Evolutionary conservation across 139 green algal genomes (phyloP).

Genomic region (Closterium sp.): DNA sequence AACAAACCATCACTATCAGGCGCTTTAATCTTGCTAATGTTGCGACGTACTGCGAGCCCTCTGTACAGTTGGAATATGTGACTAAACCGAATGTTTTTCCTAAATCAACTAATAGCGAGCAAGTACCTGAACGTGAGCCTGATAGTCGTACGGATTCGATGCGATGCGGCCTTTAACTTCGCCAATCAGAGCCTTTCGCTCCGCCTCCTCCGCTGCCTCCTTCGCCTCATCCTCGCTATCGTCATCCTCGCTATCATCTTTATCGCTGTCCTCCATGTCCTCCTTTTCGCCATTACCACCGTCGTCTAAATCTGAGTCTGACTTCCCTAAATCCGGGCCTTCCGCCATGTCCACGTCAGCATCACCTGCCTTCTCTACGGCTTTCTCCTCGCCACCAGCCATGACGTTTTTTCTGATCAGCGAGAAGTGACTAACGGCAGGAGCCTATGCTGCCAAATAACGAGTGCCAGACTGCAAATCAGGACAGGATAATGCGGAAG

Average conservation of each 20-base stretch:
- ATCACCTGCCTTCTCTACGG: not conserved
- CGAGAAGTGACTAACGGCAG: no score
- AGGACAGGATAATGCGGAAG: no score
- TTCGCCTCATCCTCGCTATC: conserved; percentile 31
- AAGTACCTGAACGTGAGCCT: conserved; percentile 36
- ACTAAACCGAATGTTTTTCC: not conserved
- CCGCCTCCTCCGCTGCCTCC: conserved; percentile 24
- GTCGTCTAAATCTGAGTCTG: not conserved
- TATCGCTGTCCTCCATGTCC: not conserved
- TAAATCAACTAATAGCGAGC: not conserved
- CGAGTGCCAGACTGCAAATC: not conserved
- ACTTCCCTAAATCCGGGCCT: not conserved
- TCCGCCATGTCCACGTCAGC: not conserved
- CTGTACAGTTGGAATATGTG: no score
- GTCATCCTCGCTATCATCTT: conserved; percentile 15
- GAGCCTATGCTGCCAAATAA: no score
- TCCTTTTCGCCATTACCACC: not conserved
- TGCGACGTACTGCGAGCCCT: no score
- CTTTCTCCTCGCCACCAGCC: not conserved
- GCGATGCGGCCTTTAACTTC: conserved; percentile 16
- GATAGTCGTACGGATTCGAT: conserved; percentile 18
- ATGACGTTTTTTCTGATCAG: not conserved
- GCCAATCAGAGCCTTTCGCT: not conserved
- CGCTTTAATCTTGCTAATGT: no score
- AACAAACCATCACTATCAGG: no score